Evolutionary conservation across 139 green algal genomes (phyloP), one percentile per base, ranked within the genome.

Genomic region (Chlorella sp.): DNA sequence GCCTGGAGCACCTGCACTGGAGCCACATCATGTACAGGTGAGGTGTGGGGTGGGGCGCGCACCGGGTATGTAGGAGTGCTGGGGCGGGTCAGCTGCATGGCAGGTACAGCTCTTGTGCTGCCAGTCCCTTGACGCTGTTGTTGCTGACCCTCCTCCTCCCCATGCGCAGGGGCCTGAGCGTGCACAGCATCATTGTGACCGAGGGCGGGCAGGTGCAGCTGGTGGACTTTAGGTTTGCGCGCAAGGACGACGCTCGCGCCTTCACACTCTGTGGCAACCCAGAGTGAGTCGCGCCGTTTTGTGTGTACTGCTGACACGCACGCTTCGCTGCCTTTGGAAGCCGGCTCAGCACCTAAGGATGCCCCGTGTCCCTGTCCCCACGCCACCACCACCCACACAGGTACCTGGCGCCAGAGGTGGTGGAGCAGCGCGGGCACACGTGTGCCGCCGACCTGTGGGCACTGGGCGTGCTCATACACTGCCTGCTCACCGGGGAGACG

Each of bases 181-280:
- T 84, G 22, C 72, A 83, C 66, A 86, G 71, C 0, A 64, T 94
- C 49, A 61, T 92, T 3, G 72, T 94, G 3, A 87, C 81, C 10
- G 78, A 86, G 51, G 80, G 78, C 5, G 87, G 87, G 0, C 70
- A 86, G 71, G 67, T 80, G 33, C 69, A 74, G 62, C 77, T 78
- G 32, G 74, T 82, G 31, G 85, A 86, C 76, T 79, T 86, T 32
- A 74, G 83, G 30, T 92, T 92, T 81, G 81, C 87, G 0, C 86
- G 86, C 31, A 68, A 70, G 35, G 36, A 79, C 59, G 74, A 86
- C 35, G 79, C 80, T 17, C 85, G 85, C 72, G 88, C 87, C 3
- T 94, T 83, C 77, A 94, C 88, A 31, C 63, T 96, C 31, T 95
- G 91, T 33, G 91, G 91, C 17, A 69, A 82, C 51, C 90, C 88